These are phyloP conservation scores for Eucalyptus viminalis DNA, from an alignment of 345 rosid species.

Conservation along the genomic window DNA sequence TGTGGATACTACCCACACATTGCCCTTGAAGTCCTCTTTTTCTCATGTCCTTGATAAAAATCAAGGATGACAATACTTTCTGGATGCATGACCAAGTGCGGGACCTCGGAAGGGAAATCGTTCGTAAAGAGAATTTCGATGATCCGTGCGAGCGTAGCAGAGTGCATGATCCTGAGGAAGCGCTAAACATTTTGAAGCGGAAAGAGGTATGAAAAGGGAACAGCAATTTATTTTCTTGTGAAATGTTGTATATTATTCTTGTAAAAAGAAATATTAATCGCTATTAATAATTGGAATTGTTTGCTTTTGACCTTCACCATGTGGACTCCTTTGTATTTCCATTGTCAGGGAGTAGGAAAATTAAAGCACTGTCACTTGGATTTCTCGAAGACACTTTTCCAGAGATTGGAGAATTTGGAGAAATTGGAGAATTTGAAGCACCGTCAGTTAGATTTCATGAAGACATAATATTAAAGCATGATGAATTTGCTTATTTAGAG, in stretches of 20 bases:
- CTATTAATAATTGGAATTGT: accelerated
- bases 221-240: no score
- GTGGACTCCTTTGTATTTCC: background rate
- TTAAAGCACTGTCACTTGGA: accelerated
- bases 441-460: no score
- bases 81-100: no score
- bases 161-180: no score
- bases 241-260: accelerated
- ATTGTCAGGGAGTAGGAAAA: background rate
- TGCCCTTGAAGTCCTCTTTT: accelerated
- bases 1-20: accelerated
- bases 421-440: no score
- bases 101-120: no score
- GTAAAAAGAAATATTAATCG: accelerated
- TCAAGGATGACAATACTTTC: no score
- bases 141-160: accelerated
- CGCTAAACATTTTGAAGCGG: accelerated
- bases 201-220: no score
- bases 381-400: no score
- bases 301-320: background rate
- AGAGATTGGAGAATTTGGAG: no score
- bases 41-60: no score
- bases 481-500: background rate
- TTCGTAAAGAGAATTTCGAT: accelerated
- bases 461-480: background rate